phyloP scores from a whole-genome alignment of 495 filamentous ascomycete genomes.

The Aspergillus incahuasiensis region DNA sequence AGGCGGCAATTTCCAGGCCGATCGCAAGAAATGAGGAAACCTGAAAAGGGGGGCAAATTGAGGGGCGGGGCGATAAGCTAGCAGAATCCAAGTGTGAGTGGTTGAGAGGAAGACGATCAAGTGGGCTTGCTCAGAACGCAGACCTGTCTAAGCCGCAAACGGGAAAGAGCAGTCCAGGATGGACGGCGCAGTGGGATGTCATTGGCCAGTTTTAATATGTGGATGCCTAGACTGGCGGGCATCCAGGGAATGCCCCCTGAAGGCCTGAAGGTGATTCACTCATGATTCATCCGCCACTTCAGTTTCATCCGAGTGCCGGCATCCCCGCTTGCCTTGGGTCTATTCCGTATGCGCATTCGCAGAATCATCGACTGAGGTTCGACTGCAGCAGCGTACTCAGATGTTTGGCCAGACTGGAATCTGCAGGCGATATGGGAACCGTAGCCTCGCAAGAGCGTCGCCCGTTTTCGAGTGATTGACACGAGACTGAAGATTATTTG shows the following conservation, averaged over 20 bases:
- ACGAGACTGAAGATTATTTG: constrained; percentile 2
- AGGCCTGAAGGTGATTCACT: not conserved
- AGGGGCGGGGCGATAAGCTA: constrained; percentile 25
- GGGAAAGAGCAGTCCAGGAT: too few relatives aligned
- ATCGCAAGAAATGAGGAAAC: not conserved
- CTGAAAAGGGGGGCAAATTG: constrained; percentile 2
- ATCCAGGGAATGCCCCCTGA: constrained; percentile 12
- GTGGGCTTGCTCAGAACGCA: constrained; percentile 9
- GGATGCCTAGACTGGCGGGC: constrained; percentile 18
- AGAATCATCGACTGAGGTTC: not conserved
- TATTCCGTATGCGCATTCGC: constrained; percentile 21
- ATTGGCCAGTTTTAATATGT: constrained; percentile 21
- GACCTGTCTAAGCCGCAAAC: constrained; percentile 17
- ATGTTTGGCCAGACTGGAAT: constrained; percentile 6
- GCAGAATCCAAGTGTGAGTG: constrained; percentile 8
- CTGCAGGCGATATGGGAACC: not conserved
- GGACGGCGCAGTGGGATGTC: not conserved
- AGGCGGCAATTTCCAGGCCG: constrained; percentile 6
- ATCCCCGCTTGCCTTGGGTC: constrained; percentile 23
- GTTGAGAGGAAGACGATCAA: constrained; percentile 8
- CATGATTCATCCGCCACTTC: constrained; percentile 20
- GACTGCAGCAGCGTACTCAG: constrained; percentile 2
- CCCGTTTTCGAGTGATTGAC: not conserved
- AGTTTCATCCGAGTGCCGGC: constrained; percentile 1
- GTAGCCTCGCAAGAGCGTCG: not conserved